phyloP scores from a whole-genome alignment of 208 protist genomes.

The Trypanosoma lewisi region DNA sequence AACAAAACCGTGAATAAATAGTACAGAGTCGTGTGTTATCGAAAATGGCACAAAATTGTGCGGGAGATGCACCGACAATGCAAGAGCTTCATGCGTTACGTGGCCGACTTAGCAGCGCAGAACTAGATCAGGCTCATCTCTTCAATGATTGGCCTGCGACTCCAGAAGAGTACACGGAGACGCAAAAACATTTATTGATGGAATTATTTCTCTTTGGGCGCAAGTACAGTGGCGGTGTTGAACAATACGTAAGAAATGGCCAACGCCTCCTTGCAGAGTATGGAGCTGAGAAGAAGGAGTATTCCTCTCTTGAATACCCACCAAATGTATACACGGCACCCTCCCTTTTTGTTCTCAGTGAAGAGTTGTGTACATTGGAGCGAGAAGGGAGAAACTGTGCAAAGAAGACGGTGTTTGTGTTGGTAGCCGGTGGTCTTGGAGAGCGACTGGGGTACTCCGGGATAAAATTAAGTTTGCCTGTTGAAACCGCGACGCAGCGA shows the following conservation, averaged over 20 bases:
- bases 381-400: conserved; percentile 32
- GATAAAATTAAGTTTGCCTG: conserved; percentile 89
- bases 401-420: conserved; percentile 75
- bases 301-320: conserved; percentile 55
- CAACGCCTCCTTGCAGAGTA: conserved; percentile 54
- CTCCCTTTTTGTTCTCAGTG: conserved; percentile 33
- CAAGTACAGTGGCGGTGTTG: conserved; percentile 73
- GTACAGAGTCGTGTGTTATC: not conserved
- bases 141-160: conserved; percentile 57
- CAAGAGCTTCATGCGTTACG: conserved; percentile 53
- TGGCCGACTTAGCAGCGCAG: conserved; percentile 35
- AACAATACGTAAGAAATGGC: conserved; percentile 79
- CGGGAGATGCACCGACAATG: not conserved
- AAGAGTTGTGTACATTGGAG: conserved; percentile 54
- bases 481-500: conserved; percentile 74
- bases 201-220: conserved; percentile 56
- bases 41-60: not conserved
- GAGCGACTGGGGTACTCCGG: conserved; percentile 90
- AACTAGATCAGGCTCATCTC: conserved; percentile 63
- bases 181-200: conserved; percentile 40
- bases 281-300: conserved; percentile 24
- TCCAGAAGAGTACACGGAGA: conserved; percentile 33
- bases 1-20: not conserved
- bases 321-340: conserved; percentile 65
- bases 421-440: conserved; percentile 91